Evolutionary conservation across 2,329 filamentous ascomycete genomes (phyloP), one percentile per base, ranked within the genome.

Genomic region (Nothopassalora personata): DNA sequence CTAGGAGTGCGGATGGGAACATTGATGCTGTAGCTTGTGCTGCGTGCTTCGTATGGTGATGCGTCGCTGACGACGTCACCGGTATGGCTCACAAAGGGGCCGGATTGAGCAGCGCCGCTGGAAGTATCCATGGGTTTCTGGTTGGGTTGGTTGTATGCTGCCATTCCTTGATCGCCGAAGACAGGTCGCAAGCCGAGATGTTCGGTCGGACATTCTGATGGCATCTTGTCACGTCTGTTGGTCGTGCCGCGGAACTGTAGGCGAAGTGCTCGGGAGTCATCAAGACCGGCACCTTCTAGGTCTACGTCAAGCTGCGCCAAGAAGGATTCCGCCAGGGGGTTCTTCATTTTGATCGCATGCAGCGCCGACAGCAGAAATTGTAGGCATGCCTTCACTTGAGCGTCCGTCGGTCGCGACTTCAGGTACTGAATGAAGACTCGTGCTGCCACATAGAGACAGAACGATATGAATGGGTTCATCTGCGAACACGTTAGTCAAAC

Each of bases 391-490:
- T 80, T 85, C 64, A 85, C 89, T 73, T 85, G 89, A 70, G 81
- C 85, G 73, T 97, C 93, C 31, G 93, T 87, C 0, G 92, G 91
- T n/a, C 88, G 83, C 58, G 89, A 94, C 74, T 96, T 97, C n/a
- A 97, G 81, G 69, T 95, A 97, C 72, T 97, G 93, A 7, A 97
- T 88, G 70, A 97, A 97, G 0, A 97, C 93, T 54, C 94, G 85
- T 23, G 93, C 90, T 10, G 93, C 89, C n/a, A 97, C 92, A 68
- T 97, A 97, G 47, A 99, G 82, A 70, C 91, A 96, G 74, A 97
- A 97, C 0, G 91, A 91, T 67, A 96, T 88, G 72, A 97, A 97
- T 0, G 93, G 91, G 66, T 97, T 96, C 84, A 96, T 90, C 91
- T 97, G 60, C 30, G 11, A 43, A 34, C n/a, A 10, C 50, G 53